Evolutionary conservation across 1,284 basidiomycete species (phyloP).

Genomic region (Rhodotorula sp.): DNA sequence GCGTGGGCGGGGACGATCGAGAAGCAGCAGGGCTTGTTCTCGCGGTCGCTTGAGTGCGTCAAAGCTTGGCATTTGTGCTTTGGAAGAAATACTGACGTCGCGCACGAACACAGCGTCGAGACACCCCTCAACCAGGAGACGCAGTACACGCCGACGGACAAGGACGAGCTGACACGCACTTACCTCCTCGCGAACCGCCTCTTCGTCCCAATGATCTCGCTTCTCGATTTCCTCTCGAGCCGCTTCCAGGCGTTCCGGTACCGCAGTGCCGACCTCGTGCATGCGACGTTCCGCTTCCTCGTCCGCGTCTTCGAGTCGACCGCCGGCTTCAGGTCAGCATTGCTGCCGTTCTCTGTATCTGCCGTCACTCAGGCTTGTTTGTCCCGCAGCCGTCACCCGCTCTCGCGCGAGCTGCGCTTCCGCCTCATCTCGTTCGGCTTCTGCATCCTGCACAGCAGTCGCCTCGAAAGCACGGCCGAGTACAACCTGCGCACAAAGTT

Average conservation of each 20-base stretch:
- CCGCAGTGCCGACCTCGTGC: conserved; percentile 78
- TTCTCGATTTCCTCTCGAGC: conserved; percentile 88
- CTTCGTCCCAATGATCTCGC: conserved; percentile 76
- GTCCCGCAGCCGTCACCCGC: conserved; percentile 61
- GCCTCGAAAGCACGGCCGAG: conserved; percentile 82
- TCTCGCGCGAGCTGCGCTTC: conserved; percentile 86
- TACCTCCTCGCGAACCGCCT: conserved; percentile 70
- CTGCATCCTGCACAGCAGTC: conserved; percentile 83
- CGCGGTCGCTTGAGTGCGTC: conserved; percentile 70
- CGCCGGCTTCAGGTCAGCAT: conserved; percentile 67
- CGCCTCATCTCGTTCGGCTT: conserved; percentile 90
- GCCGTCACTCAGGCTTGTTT: background rate
- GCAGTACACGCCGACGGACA: conserved; percentile 88
- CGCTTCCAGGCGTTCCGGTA: conserved; percentile 92
- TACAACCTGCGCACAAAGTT: conserved; percentile 71
- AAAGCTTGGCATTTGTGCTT: conserved; percentile 9
- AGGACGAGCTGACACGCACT: conserved; percentile 74
- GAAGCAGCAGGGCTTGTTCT: conserved; percentile 79
- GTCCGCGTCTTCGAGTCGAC: conserved; percentile 70
- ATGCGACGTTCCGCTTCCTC: conserved; percentile 80
- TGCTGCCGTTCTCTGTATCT: background rate
- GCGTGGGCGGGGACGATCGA: conserved; percentile 84
- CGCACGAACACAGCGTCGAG: conserved; percentile 60
- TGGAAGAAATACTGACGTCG: background rate
- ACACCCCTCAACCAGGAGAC: conserved; percentile 87